Conservation (phyloP, 805 yeast genomes). For the Saturnispora sanitii region DNA sequence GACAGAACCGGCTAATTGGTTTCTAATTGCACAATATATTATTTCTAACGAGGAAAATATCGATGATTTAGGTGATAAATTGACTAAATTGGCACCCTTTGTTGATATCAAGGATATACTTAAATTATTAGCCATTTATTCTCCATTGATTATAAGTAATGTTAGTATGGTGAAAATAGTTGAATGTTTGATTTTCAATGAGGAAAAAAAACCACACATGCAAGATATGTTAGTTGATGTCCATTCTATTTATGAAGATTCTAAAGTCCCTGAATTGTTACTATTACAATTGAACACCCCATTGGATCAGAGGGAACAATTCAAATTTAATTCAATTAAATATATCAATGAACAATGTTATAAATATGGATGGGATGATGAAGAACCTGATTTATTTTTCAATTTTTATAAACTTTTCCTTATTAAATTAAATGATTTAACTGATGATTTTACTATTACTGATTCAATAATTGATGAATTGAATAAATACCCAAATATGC, state of each 20-base stretch:
- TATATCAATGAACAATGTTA: neutral
- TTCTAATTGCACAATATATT: conserved; percentile 2
- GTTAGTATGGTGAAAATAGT: neutral
- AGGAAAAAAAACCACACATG: neutral
- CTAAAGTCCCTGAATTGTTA: neutral
- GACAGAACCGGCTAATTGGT: neutral
- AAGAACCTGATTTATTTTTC: conserved; percentile 8
- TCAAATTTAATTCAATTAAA: neutral
- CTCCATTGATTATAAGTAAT: neutral
- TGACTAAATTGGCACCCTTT: neutral
- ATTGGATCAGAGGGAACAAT: neutral
- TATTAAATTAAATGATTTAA: conserved; percentile 14
- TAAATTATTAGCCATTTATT: neutral
- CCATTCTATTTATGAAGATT: neutral
- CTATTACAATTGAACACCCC: neutral
- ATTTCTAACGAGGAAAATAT: neutral
- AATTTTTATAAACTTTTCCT: conserved; percentile 18
- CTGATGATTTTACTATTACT: conserved; percentile 8
- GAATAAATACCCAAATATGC: neutral
- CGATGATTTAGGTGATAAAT: neutral
- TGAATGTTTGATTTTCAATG: neutral
- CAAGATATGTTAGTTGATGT: neutral
- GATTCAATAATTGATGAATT: conserved; percentile 7
- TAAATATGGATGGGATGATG: conserved; percentile 5
- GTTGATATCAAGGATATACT: neutral